Evolutionary conservation across 2,329 filamentous ascomycete genomes (phyloP), one percentile per base, ranked within the genome.

Genomic region (Furcasterigmium furcatum): DNA sequence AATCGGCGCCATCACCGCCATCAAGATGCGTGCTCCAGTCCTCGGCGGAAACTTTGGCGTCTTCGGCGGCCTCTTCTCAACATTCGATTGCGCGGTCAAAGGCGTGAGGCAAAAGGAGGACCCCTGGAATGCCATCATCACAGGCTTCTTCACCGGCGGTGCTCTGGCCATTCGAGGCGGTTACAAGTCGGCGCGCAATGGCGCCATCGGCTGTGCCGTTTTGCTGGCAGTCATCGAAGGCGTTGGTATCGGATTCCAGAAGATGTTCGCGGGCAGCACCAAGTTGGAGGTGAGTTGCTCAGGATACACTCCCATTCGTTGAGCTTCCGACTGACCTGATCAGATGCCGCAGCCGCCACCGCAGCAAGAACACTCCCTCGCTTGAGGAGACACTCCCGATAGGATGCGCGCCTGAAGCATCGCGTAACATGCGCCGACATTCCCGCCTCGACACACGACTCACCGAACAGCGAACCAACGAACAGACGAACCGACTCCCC

Each of bases 11-110:
- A 80, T 99, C 71, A 96, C 92, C 59, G 94, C 94, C 49, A 91
- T 99, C 72, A 99, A 99, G 79, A 91, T 94, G 64, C 87, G 94
- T 64, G 94, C 94, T 35, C 94, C 94, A 3, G 92, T 97, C 27
- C 80, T 97, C 40, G 94, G 94, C 62, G 94, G 94, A 61, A 99
- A 99, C 77, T 99, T 97, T 60, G 92, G 92, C 59, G 90, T 95
- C 46, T 97, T 94, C 92, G 92, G 94, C 64, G 94, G 94, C 55
- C 75, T 97, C 47, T 97, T 97, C 77, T 90, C 85, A 58, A 95
- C 90, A 51, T 97, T 92, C 62, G 94, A 99, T 73, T 99, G 94
- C 74, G 88, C 91, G 19, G 88, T 96, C 51, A 99, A 97, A 78
- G 92, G 92, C 47, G 74, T 92, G 46, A 77, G 91, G 54, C 89